Percentiles rank a stretch among this genome's conserved stretches.
Conservation (phyloP, 2,329 filamentous ascomycete species). For the Verruconis gallopava region DNA sequence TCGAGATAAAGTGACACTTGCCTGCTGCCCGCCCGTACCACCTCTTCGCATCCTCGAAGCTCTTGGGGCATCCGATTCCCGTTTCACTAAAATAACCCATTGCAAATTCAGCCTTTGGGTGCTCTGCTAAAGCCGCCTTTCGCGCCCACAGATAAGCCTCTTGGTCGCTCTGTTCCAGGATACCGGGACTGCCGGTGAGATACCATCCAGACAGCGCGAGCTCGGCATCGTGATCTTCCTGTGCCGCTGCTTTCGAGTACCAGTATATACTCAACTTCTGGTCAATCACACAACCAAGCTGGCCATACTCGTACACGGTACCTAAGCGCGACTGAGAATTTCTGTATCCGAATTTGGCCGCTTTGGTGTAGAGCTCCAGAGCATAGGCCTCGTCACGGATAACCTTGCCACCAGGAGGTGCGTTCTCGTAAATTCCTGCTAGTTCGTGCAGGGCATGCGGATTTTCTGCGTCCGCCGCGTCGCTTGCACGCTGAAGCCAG, state of each 20-base stretch:
- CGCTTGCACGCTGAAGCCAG: conserved; percentile 88
- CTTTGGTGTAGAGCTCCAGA: conserved; percentile 67
- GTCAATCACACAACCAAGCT: conserved; percentile 72
- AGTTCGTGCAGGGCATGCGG: conserved; percentile 92
- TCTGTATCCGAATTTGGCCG: conserved; percentile 83
- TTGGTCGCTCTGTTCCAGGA: conserved; percentile 82
- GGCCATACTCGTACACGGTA: conserved; percentile 77
- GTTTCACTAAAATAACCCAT: conserved; percentile 98
- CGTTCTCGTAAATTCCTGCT: conserved; percentile 44
- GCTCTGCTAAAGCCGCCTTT: conserved; percentile 75
- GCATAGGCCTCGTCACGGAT: conserved; percentile 74
- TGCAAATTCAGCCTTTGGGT: conserved; percentile 91
- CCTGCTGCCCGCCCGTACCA: conserved; percentile 98
- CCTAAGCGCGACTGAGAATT: conserved; percentile 87
- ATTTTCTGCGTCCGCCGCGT: conserved; percentile 76
- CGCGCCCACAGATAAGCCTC: conserved; percentile 96
- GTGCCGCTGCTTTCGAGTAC: conserved; percentile 83
- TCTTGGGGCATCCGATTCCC: conserved; percentile 76
- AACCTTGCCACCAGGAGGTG: conserved; percentile 59
- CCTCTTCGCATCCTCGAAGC: conserved; percentile 86
- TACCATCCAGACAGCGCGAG: conserved; percentile 56
- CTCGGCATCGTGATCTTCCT: conserved; percentile 90
- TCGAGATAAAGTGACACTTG: conserved; percentile 39
- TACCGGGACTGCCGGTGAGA: conserved; percentile 75
- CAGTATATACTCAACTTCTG: conserved; percentile 76